phyloP scores from a whole-genome alignment of 441 rosid species.

The Breynia disticha region DNA sequence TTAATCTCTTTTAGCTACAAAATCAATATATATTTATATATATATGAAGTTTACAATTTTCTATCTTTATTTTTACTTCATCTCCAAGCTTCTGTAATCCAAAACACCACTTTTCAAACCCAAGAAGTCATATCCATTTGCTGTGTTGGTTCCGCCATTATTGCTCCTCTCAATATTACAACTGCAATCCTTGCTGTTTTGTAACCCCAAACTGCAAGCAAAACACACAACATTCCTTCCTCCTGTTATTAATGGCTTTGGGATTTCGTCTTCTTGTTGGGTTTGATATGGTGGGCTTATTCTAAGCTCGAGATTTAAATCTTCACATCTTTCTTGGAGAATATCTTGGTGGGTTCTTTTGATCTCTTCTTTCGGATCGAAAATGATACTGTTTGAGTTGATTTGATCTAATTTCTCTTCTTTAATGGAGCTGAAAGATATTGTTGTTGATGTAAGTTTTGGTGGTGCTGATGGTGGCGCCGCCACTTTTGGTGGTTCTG shows the following conservation, averaged over 20 bases:
- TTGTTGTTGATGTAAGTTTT: conserved; percentile 18
- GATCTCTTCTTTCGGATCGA: conserved; percentile 37
- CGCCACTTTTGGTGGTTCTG: conserved; percentile 7
- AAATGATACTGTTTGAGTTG: not conserved
- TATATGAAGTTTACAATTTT: not conserved
- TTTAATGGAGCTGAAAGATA: conserved; percentile 28
- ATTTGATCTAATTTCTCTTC: conserved; percentile 18
- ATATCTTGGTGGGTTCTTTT: conserved; percentile 8
- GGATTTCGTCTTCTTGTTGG: conserved; percentile 11
- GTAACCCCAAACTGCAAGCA: conserved; percentile 52
- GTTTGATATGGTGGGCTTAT: conserved; percentile 58
- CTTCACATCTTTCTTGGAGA: conserved; percentile 45
- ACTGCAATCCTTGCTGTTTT: conserved; percentile 50
- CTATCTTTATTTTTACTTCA: conserved; percentile 29
- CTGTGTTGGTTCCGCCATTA: conserved; percentile 20
- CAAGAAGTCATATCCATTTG: conserved; percentile 55
- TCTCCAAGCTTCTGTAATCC: conserved; percentile 57
- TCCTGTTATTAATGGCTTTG: conserved; percentile 18
- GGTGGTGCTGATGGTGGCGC: not conserved
- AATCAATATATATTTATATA: not conserved
- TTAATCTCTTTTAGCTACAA: conserved; percentile 12
- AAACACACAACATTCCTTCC: conserved; percentile 35
- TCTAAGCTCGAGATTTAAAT: conserved; percentile 75
- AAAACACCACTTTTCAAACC: conserved; percentile 51
- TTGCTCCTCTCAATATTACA: conserved; percentile 20